phyloP scores from a whole-genome alignment of 1,284 basidiomycete genomes.

The Salmacisia buchloeana region DNA sequence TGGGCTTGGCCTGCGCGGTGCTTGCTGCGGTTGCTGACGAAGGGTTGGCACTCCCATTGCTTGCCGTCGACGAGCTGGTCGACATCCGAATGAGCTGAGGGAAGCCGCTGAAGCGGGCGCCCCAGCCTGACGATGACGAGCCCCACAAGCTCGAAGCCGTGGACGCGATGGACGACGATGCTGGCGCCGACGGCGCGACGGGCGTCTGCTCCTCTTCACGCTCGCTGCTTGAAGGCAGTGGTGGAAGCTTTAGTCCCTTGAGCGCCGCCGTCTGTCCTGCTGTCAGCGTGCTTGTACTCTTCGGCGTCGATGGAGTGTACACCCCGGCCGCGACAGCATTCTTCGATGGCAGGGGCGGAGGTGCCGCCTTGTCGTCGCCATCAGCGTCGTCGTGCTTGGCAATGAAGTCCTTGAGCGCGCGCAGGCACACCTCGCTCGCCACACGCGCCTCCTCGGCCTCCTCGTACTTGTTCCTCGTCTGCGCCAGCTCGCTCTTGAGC shows the following conservation, averaged over 20 bases:
- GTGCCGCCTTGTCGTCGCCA: slow-evolving; percentile 24
- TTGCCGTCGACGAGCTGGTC: too few relatives aligned
- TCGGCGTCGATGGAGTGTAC: background rate
- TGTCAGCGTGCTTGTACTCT: background rate
- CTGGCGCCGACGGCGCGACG: background rate
- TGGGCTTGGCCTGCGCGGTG: too few relatives aligned
- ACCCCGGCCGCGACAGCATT: too few relatives aligned
- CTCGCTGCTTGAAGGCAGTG: slow-evolving; percentile 35
- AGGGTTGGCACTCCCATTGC: too few relatives aligned
- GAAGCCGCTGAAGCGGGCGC: background rate
- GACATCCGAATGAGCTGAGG: slow-evolving; percentile 29
- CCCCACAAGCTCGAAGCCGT: background rate
- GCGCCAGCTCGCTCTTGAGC: slow-evolving; percentile 27
- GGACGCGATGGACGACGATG: background rate
- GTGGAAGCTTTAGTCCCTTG: slow-evolving; percentile 37
- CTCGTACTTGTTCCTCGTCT: slow-evolving; percentile 27
- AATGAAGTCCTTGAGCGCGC: slow-evolving; percentile 29
- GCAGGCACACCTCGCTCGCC: slow-evolving; percentile 40
- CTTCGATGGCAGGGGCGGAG: slow-evolving; percentile 9
- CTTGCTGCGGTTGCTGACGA: too few relatives aligned
- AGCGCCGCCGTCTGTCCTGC: slow-evolving; percentile 11
- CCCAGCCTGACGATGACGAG: slow-evolving; percentile 14
- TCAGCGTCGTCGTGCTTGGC: slow-evolving; percentile 16
- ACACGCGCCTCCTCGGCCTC: slow-evolving; percentile 43
- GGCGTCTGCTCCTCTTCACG: slow-evolving; percentile 18